Evolutionary conservation across 129 eudicot genomes (phyloP).

Genomic region (Scalesia atractyloides): DNA sequence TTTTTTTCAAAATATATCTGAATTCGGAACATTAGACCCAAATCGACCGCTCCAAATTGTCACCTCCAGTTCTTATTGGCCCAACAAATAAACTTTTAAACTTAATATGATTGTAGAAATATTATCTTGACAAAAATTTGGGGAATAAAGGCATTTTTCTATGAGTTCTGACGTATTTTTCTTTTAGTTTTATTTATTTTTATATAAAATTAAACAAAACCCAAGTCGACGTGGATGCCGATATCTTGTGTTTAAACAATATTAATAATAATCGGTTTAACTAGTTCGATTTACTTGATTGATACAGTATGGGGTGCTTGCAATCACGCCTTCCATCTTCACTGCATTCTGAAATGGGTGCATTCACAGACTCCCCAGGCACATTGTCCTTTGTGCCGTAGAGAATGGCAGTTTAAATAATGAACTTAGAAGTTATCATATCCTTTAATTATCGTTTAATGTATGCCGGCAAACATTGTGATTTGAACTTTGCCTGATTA

Average conservation of each 20-base stretch:
- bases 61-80: not conserved
- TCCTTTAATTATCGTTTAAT: not conserved
- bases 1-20: not conserved
- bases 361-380: constrained; percentile 92
- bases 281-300: not conserved
- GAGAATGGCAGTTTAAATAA: constrained; percentile 95
- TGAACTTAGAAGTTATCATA: constrained; percentile 17
- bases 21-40: not conserved
- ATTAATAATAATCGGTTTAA: not conserved
- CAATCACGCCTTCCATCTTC: constrained; percentile 98
- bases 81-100: not conserved
- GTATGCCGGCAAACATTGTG: not conserved
- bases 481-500: not conserved
- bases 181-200: not conserved
- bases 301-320: constrained; percentile 97
- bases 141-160: not conserved
- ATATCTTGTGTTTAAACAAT: not conserved
- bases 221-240: not conserved
- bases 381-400: constrained; percentile 91
- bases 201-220: not conserved
- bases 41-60: not conserved
- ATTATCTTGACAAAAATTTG: not conserved
- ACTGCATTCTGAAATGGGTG: constrained; percentile 98
- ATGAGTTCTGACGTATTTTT: not conserved
- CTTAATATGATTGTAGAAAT: not conserved